Percentiles rank a stretch among this genome's conserved stretches.
These are phyloP conservation scores for Neonectria ditissima DNA, from an alignment of 2,329 filamentous ascomycete species.

Conservation along the genomic window DNA sequence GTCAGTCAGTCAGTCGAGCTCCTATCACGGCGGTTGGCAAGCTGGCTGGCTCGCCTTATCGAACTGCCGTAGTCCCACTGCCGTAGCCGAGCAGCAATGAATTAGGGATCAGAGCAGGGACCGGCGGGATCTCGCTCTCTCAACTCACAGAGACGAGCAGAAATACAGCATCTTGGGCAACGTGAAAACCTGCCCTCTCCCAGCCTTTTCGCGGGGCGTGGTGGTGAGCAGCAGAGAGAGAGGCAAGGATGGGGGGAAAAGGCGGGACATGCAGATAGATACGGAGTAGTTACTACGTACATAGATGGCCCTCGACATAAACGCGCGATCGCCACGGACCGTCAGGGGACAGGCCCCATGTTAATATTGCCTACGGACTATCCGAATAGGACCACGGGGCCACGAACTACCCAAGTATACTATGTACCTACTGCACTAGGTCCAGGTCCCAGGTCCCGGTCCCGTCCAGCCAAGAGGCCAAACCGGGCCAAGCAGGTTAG, in stretches of 20 bases:
- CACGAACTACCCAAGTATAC: too few relatives aligned
- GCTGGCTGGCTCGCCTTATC: constrained; percentile 13
- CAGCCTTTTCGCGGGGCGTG: constrained; percentile 11
- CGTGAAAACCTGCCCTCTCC: constrained; percentile 6
- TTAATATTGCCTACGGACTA: constrained; percentile 37
- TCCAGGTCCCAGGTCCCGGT: constrained; percentile 10
- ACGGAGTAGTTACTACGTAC: too few relatives aligned
- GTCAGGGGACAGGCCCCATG: constrained; percentile 31
- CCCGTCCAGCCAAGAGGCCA: constrained; percentile 3
- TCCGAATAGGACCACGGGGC: background rate
- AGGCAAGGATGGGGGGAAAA: too few relatives aligned
- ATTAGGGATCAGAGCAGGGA: background rate
- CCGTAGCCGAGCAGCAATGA: background rate
- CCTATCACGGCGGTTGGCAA: constrained; percentile 5
- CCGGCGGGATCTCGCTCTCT: constrained; percentile 1
- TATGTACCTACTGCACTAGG: too few relatives aligned
- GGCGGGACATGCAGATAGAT: constrained; percentile 4
- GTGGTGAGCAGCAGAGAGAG: too few relatives aligned
- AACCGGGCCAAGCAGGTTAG: constrained; percentile 30
- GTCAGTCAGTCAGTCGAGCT: too few relatives aligned
- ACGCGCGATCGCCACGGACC: constrained; percentile 33
- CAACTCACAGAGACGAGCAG: constrained; percentile 14
- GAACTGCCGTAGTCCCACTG: background rate
- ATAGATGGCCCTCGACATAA: constrained; percentile 1
- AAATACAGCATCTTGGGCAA: constrained; percentile 23